These are phyloP conservation scores for Stemphylium beticola DNA, from an alignment of 2,329 filamentous ascomycete species.

Conservation along the genomic window DNA sequence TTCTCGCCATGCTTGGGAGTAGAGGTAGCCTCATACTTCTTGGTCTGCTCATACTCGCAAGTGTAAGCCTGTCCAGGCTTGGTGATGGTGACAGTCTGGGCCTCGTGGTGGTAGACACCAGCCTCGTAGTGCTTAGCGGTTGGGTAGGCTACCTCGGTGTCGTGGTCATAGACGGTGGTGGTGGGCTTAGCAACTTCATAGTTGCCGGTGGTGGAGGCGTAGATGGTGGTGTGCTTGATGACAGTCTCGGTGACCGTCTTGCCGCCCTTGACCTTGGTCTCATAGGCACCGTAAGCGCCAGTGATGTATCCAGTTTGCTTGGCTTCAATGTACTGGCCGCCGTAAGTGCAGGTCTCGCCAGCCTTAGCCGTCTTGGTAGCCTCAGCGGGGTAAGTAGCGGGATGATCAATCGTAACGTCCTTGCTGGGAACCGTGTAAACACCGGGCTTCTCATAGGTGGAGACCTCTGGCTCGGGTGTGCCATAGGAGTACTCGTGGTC, in stretches of 20 bases:
- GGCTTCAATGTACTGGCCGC: conserved; percentile 30
- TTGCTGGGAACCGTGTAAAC: conserved; percentile 39
- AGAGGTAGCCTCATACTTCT: conserved; percentile 20
- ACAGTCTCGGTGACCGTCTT: conserved; percentile 32
- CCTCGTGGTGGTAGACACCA: conserved; percentile 36
- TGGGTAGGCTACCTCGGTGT: conserved; percentile 34
- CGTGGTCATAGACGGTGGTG: conserved; percentile 34
- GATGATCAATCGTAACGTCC: conserved; percentile 30
- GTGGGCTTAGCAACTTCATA: conserved; percentile 46
- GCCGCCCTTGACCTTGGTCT: conserved; percentile 21
- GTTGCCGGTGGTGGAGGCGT: conserved; percentile 29
- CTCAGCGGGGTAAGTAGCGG: conserved; percentile 29
- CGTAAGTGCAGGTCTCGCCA: conserved; percentile 35
- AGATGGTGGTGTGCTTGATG: conserved; percentile 33
- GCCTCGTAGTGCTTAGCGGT: conserved; percentile 32
- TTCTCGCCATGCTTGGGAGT: conserved; percentile 11
- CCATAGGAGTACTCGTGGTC: conserved; percentile 30
- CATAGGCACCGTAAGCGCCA: conserved; percentile 31
- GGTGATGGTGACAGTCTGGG: conserved; percentile 43
- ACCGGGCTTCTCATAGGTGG: conserved; percentile 38
- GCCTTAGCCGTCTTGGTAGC: conserved; percentile 30
- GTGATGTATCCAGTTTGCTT: conserved; percentile 34
- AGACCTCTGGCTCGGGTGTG: conserved; percentile 32
- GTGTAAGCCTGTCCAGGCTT: conserved; percentile 37
- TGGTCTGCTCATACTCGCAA: conserved; percentile 34